Conservation (phyloP, 768 basidiomycete species). For the Lactarius indigo region DNA sequence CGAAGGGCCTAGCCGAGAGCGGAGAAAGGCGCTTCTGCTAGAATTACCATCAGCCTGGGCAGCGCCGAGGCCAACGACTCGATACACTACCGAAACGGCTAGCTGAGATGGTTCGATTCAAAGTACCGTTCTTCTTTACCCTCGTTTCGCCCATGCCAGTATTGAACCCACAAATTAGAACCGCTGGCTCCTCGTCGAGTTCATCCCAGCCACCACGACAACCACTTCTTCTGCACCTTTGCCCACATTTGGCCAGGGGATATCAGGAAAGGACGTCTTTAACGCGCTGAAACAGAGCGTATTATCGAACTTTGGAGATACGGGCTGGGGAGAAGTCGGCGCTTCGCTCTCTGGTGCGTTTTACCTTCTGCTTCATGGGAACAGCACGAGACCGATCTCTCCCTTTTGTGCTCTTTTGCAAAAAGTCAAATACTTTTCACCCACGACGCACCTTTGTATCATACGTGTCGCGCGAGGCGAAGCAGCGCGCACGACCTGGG, state of each 20-base stretch:
- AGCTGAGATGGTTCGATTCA: constrained; percentile 20
- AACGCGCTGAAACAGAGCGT: constrained; percentile 66
- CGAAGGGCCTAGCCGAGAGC: background rate
- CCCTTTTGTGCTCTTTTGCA: background rate
- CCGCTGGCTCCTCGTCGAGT: constrained; percentile 85
- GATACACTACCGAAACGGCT: background rate
- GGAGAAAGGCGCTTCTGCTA: background rate
- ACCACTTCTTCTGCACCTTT: constrained; percentile 51
- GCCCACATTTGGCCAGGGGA: constrained; percentile 39
- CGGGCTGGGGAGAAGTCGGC: constrained; percentile 81
- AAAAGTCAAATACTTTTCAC: constrained; percentile 85
- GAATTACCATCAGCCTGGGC: background rate
- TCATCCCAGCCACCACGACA: constrained; percentile 51
- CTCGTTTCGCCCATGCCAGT: background rate
- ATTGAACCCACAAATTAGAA: constrained; percentile 48
- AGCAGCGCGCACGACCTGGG: constrained; percentile 78
- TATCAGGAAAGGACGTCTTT: constrained; percentile 67
- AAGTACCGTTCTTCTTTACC: background rate
- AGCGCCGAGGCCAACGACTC: background rate
- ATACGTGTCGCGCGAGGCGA: constrained; percentile 75
- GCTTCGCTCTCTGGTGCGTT: constrained; percentile 62
- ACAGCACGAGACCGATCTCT: background rate
- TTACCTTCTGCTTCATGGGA: background rate
- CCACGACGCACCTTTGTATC: constrained; percentile 78
- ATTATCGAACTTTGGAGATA: constrained; percentile 73